These are phyloP conservation scores for Myxozyma vanderwaltii DNA, from an alignment of 805 yeast genomes.

Conservation along the genomic window DNA sequence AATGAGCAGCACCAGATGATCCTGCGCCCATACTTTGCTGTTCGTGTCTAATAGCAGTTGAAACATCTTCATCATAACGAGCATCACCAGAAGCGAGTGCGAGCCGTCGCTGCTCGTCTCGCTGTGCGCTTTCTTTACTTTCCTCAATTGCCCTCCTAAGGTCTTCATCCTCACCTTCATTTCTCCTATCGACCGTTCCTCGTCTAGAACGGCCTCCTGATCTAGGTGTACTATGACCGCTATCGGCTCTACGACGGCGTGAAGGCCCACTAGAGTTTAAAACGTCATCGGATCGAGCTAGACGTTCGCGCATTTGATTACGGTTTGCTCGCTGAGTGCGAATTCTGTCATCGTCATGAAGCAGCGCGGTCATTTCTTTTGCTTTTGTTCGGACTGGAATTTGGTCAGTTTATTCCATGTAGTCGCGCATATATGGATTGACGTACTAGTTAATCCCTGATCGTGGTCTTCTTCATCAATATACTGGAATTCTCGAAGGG, in stretches of 20 bases:
- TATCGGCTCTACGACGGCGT: slow-evolving; percentile 13
- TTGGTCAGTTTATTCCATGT: background rate
- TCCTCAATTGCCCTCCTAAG: slow-evolving; percentile 78
- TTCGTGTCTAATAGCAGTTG: slow-evolving; percentile 39
- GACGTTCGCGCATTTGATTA: slow-evolving; percentile 32
- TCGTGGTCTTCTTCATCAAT: slow-evolving; percentile 76
- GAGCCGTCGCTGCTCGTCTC: slow-evolving; percentile 58
- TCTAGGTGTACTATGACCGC: slow-evolving; percentile 3
- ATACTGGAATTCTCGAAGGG: slow-evolving; percentile 85
- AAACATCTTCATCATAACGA: slow-evolving; percentile 42
- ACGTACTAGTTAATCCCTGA: slow-evolving; percentile 71
- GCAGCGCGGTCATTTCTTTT: slow-evolving; percentile 76
- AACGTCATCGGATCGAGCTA: slow-evolving; percentile 23
- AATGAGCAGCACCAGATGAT: slow-evolving; percentile 68
- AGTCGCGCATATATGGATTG: no score
- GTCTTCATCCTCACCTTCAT: slow-evolving; percentile 53
- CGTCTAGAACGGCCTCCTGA: slow-evolving; percentile 17
- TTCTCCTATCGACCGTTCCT: slow-evolving; percentile 2
- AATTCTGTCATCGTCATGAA: slow-evolving; percentile 80
- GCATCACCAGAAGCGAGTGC: slow-evolving; percentile 38
- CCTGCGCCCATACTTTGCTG: slow-evolving; percentile 53
- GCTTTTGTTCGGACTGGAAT: slow-evolving; percentile 75
- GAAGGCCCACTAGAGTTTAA: background rate
- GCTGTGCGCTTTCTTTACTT: slow-evolving; percentile 80
- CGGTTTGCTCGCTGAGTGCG: slow-evolving; percentile 62